phyloP scores from a whole-genome alignment of 139 green algal genomes.

The Haematococcus sp. region DNA sequence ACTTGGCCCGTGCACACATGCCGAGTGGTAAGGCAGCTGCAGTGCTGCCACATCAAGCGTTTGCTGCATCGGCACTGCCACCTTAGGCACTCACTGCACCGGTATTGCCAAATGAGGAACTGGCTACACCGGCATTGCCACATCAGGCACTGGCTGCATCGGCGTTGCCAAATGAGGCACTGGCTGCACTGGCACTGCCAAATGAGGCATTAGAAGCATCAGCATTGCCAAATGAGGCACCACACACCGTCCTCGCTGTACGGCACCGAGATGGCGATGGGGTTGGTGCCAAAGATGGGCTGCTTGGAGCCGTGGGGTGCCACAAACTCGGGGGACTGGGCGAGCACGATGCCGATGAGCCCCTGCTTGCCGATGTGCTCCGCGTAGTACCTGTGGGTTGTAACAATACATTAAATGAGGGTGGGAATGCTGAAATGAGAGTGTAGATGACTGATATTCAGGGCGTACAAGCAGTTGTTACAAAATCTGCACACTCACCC shows the following conservation, averaged over 20 bases:
- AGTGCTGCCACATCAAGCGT: too few species aligned
- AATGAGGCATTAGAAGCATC: too few species aligned
- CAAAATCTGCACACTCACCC: conserved; percentile 39
- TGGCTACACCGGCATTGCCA: too few species aligned
- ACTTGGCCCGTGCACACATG: too few species aligned
- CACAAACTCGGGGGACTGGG: conserved; percentile 79
- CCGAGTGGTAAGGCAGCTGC: too few species aligned
- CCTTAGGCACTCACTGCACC: too few species aligned
- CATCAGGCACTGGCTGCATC: too few species aligned
- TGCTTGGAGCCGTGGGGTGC: conserved; percentile 67
- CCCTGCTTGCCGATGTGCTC: conserved; percentile 56
- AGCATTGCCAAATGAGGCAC: too few species aligned
- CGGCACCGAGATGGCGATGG: conserved; percentile 68
- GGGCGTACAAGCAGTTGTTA: background rate
- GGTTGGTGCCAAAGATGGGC: conserved; percentile 81
- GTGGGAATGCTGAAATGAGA: background rate
- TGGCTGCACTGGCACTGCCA: too few species aligned
- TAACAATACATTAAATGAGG: background rate
- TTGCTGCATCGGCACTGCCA: too few species aligned
- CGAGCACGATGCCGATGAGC: conserved; percentile 69
- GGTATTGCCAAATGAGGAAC: too few species aligned
- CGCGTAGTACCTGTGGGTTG: conserved; percentile 51
- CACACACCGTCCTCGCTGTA: background rate
- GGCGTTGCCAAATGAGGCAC: too few species aligned
- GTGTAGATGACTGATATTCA: background rate